These are phyloP conservation scores for Haematococcus sp. DNA, from an alignment of 139 green algal genomes.

Conservation along the genomic window DNA sequence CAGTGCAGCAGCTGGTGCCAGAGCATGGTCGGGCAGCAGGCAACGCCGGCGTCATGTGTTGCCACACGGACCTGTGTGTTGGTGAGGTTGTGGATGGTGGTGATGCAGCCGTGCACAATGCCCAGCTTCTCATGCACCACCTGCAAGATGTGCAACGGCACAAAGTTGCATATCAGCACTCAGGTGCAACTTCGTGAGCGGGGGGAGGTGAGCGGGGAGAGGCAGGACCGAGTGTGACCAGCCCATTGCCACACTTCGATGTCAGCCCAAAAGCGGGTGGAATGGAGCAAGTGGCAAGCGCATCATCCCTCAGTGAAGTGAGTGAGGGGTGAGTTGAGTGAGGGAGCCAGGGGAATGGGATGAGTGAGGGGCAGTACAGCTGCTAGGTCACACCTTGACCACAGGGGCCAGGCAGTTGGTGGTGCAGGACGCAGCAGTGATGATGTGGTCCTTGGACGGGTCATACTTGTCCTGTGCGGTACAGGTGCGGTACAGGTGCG, in stretches of 20 bases:
- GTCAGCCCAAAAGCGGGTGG: too few relatives aligned
- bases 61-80: slow-evolving; percentile 69
- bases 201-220: background rate
- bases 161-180: background rate
- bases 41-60: background rate
- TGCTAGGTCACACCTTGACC: slow-evolving; percentile 51
- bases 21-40: background rate
- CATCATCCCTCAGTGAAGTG: too few relatives aligned
- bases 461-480: slow-evolving; percentile 62
- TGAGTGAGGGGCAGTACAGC: background rate
- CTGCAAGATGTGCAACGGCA: slow-evolving; percentile 4
- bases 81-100: slow-evolving; percentile 88
- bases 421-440: slow-evolving; percentile 86
- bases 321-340: too few relatives aligned
- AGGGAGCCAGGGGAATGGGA: too few relatives aligned
- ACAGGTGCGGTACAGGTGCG: background rate
- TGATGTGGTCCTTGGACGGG: slow-evolving; percentile 63
- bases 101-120: slow-evolving; percentile 83
- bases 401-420: slow-evolving; percentile 90
- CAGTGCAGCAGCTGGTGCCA: background rate
- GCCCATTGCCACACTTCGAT: too few relatives aligned
- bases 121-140: slow-evolving; percentile 80
- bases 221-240: too few relatives aligned
- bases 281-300: too few relatives aligned
- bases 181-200: background rate